phyloP scores from a whole-genome alignment of 2,329 filamentous ascomycete genomes.

The Fusarium nygamai region DNA sequence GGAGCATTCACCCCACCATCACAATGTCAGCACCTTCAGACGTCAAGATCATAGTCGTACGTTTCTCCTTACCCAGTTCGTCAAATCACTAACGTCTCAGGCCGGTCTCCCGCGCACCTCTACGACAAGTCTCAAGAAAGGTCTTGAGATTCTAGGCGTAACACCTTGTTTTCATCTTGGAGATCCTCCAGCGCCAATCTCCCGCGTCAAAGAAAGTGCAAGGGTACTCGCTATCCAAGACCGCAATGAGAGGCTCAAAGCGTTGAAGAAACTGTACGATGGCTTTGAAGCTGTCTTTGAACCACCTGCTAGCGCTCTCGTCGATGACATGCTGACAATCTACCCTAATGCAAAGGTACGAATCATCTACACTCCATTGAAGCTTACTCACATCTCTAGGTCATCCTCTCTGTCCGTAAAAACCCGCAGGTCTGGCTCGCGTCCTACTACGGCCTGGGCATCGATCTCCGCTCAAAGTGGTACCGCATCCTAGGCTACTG shows the following conservation, averaged over 20 bases:
- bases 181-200: constrained; percentile 28
- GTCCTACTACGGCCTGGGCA: constrained; percentile 31
- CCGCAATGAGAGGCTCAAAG: constrained; percentile 28
- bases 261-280: constrained; percentile 24
- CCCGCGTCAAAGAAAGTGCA: constrained; percentile 30
- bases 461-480: constrained; percentile 26
- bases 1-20: neutral
- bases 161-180: constrained; percentile 30
- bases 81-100: neutral
- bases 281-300: constrained; percentile 35
- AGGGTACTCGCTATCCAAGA: constrained; percentile 22
- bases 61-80: neutral
- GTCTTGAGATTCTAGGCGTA: constrained; percentile 27
- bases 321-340: constrained; percentile 29
- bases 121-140: constrained; percentile 35
- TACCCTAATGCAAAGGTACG: constrained; percentile 28
- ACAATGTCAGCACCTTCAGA: constrained; percentile 2
- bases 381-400: neutral
- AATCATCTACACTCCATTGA: fast-evolving
- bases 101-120: constrained; percentile 29
- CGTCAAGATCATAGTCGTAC: constrained; percentile 33
- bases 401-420: constrained; percentile 31
- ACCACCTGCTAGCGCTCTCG: constrained; percentile 27
- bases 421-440: constrained; percentile 33
- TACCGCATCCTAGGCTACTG: constrained; percentile 30